phyloP scores from a whole-genome alignment of 768 basidiomycete species.

The Gloeophyllum trabeum region DNA sequence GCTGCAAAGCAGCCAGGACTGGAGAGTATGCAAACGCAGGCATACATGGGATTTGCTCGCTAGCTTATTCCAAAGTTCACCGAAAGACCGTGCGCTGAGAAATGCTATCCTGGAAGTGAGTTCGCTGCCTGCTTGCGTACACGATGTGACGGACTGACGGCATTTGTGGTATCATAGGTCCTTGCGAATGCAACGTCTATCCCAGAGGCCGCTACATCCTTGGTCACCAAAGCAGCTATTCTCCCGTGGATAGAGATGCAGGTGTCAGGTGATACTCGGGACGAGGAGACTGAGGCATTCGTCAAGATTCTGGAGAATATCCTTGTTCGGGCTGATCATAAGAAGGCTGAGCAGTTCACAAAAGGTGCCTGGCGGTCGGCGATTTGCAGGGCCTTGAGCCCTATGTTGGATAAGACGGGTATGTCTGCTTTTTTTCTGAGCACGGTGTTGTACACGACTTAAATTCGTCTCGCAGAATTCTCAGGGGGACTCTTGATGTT shows the following conservation, averaged over 20 bases:
- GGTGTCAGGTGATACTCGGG: not conserved
- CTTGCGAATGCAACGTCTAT: not conserved
- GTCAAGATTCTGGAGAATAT: not conserved
- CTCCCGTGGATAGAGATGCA: not conserved
- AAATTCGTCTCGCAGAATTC: too few species aligned
- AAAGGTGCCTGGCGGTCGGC: not conserved
- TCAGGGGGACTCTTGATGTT: too few species aligned
- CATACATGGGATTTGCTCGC: conserved; percentile 87
- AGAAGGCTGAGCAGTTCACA: not conserved
- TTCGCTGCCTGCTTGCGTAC: not conserved
- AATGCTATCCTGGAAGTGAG: not conserved
- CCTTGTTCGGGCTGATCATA: not conserved
- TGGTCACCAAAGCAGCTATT: not conserved
- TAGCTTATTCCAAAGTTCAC: conserved; percentile 58
- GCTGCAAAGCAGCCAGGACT: conserved; percentile 65
- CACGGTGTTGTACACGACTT: too few species aligned
- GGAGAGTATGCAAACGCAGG: conserved; percentile 67
- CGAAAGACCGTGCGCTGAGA: not conserved
- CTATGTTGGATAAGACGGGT: not conserved
- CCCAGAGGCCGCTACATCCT: not conserved
- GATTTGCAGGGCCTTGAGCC: not conserved
- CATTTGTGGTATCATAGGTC: not conserved
- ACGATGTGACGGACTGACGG: too few species aligned
- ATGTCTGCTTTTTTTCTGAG: not conserved
- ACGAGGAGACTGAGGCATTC: not conserved